Base-by-base conservation (phyloP, 176 grass and related monocot species). In the Pontederia paniculata region DNA sequence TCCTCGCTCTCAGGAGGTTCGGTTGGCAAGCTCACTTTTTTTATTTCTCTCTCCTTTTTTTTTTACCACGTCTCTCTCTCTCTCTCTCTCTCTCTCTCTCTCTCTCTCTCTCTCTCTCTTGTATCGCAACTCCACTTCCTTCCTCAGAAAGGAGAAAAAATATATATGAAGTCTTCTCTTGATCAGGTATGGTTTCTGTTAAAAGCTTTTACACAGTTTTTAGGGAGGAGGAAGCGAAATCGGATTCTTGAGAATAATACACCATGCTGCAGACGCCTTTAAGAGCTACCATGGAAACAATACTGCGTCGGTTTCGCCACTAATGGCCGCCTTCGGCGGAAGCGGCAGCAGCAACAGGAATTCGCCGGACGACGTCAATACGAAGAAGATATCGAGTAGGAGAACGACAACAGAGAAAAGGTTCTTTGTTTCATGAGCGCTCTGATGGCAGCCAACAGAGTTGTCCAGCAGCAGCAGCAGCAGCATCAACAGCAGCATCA, bases 401-500 rank as follows among this genome's bases (percentile, higher is more conserved):
- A 57, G 11, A 21, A 62, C 42, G 18, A 60, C 19, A 5, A 31
- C 2, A 5, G 25, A 31, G 25, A 31, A 31, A 31, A 37, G 47
- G 25, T 49, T 62, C 62, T 21, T 41, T 50, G 67, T 13, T 50
- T 42, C 63, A 50, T 20, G 67, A 68, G 67, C 10, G 10, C 44
- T 66, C 80, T 28, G 70, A 86, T 86, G 83, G 70, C 25, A 55
- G 66, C 62, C 63, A 78, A 72, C 2, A 17, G 16, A 44, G 41
- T 9, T 12, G 12, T 6, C 2, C 56, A 59, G 17, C 25, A 54
- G 25, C 13, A 54, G 15, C 23, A 60, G 31, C 69, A 68, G 52
- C 78, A 80, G 31, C 69, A 68, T 45, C 78, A 80, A 47, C 18
- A 45, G 69, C 70, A 76, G 25, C 76, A 76, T 19, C 76, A 77